Percentiles rank a stretch among this genome's conserved stretches.
Conservation (phyloP, 1,139 yeast species). For the Magnusiomyces suaveolens region DNA sequence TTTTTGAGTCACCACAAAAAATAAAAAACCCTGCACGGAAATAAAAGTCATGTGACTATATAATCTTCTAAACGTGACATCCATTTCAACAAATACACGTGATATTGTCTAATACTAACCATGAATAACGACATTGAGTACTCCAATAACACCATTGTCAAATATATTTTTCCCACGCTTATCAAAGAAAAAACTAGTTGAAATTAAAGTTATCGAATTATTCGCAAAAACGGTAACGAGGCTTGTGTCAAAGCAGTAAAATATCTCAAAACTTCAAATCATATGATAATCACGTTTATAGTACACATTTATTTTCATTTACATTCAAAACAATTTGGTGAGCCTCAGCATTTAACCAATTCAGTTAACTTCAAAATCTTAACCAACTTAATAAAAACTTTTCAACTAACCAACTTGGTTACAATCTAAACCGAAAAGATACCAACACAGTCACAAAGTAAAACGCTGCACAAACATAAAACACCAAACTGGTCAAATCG, state of each 20-base stretch:
- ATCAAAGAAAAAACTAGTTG: no score
- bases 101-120: neutral
- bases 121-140: neutral
- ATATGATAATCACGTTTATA: no score
- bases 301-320: neutral
- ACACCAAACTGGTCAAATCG: neutral
- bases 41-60: neutral
- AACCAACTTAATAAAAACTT: no score
- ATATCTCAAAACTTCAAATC: no score
- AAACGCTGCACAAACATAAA: neutral
- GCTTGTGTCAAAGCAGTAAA: no score
- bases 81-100: neutral
- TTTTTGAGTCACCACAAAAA: neutral
- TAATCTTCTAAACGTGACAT: no score
- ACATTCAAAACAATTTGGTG: neutral
- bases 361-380: no score
- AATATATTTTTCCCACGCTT: no score
- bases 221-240: no score
- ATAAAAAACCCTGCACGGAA: neutral
- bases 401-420: no score
- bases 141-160: neutral
- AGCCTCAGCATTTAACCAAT: no score
- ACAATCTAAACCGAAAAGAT: neutral
- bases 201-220: no score
- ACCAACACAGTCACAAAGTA: neutral